Base-by-base conservation (phyloP, 371 early-diverging fungal species). In the Blakeslea trispora region DNA sequence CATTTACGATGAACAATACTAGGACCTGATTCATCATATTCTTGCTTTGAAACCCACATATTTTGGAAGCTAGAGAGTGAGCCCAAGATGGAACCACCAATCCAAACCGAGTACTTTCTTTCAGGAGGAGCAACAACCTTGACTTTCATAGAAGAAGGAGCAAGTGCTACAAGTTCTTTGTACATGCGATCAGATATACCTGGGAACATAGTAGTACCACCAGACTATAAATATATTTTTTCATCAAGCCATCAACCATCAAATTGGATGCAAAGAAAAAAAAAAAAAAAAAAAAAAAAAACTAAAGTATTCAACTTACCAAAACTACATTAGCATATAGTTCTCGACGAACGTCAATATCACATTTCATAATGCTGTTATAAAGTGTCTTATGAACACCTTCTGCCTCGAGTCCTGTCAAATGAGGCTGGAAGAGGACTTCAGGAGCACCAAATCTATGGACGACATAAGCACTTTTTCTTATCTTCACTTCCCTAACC, bases 31-130 rank as follows among this genome's bases (percentile, higher is more conserved):
- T 95, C 99, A 82, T 97, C 96, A 86, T 99, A 99, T 82, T 98
- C 99, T 82, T 85, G 83, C 81, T 89, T 94, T 55, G 91, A 89
- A 80, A 96, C 91, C 96, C 97, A 96, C 94, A 95, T 92, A 73
- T 91, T 89, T 79, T 97, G 97, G 96, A 98, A 97, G 67, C 97
- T 96, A 59, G 96, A 94, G 63, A 99, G 90, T 49, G 99, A 97
- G 53, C 99, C 99, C 61, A 99, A 85, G 64, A 99, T 99, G 61
- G 99, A 99, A 63, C 99, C 99, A 86, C 99, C 99, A 75, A 99
- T 99, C 99, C 99, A 99, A 79, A 98, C 99, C 68, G 97, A 96
- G 94, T 99, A 99, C 85, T 99, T 99, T 77, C 99, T 92, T 84
- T 99, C 99, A 55, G 99, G 98, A 50, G 99, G 99, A 63, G 99